Percentiles rank a stretch among this genome's conserved stretches.
Conservation (phyloP, 805 yeast species). For the Wickerhamomyces canadensis region DNA sequence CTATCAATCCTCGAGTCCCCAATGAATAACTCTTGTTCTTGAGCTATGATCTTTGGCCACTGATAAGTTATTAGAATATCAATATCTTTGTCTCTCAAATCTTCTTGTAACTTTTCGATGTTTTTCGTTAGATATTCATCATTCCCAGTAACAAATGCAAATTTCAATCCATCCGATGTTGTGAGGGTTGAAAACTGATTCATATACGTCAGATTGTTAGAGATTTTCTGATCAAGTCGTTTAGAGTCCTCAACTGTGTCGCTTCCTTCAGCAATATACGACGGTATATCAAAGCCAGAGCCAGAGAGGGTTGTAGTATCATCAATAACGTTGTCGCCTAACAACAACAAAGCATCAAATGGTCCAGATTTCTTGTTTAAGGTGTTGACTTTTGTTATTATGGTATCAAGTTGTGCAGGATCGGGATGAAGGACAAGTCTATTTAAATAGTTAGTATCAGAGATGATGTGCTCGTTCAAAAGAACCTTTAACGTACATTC, state of each 20-base stretch:
- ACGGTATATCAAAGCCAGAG: constrained; percentile 12
- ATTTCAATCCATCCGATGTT: constrained; percentile 37
- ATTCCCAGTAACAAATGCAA: constrained; percentile 40
- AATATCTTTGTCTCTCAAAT: constrained; percentile 22
- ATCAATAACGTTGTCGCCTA: constrained; percentile 38
- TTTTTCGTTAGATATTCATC: constrained; percentile 10
- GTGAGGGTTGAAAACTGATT: constrained; percentile 32
- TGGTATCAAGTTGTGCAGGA: constrained; percentile 16
- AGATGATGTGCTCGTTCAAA: too few relatives aligned
- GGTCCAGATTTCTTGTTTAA: constrained; percentile 61
- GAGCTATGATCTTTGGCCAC: constrained; percentile 55
- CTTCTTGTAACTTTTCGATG: constrained; percentile 22
- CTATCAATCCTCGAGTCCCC: constrained; percentile 43
- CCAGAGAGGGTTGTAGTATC: not conserved
- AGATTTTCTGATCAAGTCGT: not conserved
- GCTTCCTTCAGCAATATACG: constrained; percentile 19
- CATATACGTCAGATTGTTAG: constrained; percentile 8
- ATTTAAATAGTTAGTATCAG: constrained; percentile 3
- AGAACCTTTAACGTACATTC: too few relatives aligned
- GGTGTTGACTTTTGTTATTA: constrained; percentile 41
- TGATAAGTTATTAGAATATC: constrained; percentile 56
- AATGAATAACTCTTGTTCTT: constrained; percentile 36
- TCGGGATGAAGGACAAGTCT: constrained; percentile 20
- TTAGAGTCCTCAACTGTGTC: constrained; percentile 6
- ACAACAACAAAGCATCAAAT: constrained; percentile 46